Base-by-base conservation (phyloP, 2,329 filamentous ascomycete species). In the Podosphaera xanthii region DNA sequence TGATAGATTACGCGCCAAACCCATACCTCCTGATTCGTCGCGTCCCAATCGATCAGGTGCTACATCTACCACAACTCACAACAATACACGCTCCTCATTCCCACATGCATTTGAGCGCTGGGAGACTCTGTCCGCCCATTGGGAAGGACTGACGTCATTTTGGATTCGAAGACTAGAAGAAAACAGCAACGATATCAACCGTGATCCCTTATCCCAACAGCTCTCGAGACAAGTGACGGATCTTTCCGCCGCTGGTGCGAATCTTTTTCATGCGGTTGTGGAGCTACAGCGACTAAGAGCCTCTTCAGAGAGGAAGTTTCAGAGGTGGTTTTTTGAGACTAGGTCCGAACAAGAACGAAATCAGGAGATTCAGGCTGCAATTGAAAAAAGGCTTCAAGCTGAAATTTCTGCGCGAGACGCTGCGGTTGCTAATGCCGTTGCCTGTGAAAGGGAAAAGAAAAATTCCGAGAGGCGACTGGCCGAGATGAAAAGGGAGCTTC, bases 281-380 rank as follows among this genome's bases (percentile, higher is more conserved):
- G 92, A 98, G 71, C 75, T 98, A 53, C 92, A 98, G 70, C 83
- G 92, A 36, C 76, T 98, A 34, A 85, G 92, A 50, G 92, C 92
- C 44, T 95, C 89, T 59, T 97, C 91, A 0, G 92, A 98, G 71
- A 83, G 92, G 63, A 97, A 97, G 70, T 98, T 98, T 66, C 92
- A 98, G 72, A 81, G 92, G 57, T 98, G 92, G 92, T 97, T 97
- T 72, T 95, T 94, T 65, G 92, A 98, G 70, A 95, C 90, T 6
- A 79, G 90, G 58, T 79, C 84, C 38, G 90, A 97, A 64, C 81
- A 94, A 64, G 92, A 97, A 72, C 82, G 86, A 35, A 79, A 83
- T 57, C 84, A 87, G 64, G 92, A 97, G 71, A 76, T 86, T 44
- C 86, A 88, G 60, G 89, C 82, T 2, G 81, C 90, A 68, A 73